Evolutionary conservation across 805 yeast species (phyloP).

Genomic region (Brettanomyces bruxellensis): DNA sequence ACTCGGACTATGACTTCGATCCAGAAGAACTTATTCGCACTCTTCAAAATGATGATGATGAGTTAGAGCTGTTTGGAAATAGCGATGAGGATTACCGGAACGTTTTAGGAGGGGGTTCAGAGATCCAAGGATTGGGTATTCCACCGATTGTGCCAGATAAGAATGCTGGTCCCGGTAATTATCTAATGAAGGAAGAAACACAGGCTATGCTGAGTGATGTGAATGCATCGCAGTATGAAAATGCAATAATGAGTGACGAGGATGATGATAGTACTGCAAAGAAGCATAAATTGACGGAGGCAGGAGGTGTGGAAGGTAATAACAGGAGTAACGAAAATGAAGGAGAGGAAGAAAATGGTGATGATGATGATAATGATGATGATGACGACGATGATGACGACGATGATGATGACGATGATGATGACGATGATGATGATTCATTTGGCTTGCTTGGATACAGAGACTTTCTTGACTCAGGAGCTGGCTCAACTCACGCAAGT

Average conservation of each 20-base stretch:
- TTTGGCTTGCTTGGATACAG: slow-evolving; percentile 22
- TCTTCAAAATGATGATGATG: slow-evolving; percentile 29
- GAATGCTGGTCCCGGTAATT: slow-evolving; percentile 9
- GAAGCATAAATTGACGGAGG: not conserved
- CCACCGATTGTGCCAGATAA: too few species aligned
- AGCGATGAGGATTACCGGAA: slow-evolving; percentile 32
- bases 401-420: slow-evolving; percentile 28
- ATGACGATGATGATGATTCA: slow-evolving; percentile 24
- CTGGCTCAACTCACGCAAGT: not conserved
- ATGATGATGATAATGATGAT: slow-evolving; percentile 20
- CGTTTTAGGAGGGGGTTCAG: slow-evolving; percentile 1
- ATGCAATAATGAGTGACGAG: slow-evolving; percentile 1
- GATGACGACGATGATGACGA: slow-evolving; percentile 27
- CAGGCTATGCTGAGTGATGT: slow-evolving; percentile 34
- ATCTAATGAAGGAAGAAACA: slow-evolving; percentile 29
- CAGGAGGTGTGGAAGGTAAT: not conserved
- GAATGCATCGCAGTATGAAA: slow-evolving; percentile 19
- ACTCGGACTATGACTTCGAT: slow-evolving; percentile 57
- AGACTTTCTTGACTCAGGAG: slow-evolving; percentile 12
- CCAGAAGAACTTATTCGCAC: slow-evolving; percentile 36
- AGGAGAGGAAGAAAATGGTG: slow-evolving; percentile 29
- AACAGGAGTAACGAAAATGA: slow-evolving; percentile 24
- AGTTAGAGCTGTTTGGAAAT: slow-evolving; percentile 28
- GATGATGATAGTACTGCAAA: not conserved
- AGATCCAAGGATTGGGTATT: not conserved